Base-by-base conservation (phyloP, 202 grass and related monocot species). In the Elaeis oleifera region DNA sequence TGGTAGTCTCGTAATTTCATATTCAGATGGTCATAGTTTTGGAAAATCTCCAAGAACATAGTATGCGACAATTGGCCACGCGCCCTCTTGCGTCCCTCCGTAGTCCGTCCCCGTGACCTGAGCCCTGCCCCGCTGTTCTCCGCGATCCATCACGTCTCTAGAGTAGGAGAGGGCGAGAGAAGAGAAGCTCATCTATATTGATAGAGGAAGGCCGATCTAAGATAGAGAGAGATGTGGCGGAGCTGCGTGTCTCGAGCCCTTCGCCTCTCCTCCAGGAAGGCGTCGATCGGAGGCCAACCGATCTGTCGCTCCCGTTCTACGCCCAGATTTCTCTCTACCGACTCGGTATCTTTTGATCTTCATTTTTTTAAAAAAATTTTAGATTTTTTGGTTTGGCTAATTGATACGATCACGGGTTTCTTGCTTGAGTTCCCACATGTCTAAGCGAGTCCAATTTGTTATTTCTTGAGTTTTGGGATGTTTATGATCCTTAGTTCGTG, bases 171-270 rank as follows among this genome's bases (percentile, higher is more conserved):
- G 17, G 53, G 49, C 21, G 3, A 13, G 17, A 8, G 21, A 31
- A 31, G 28, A 6, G 28, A 31, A 31, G 28, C 28, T 5, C 28
- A 6, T 31, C 28, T 31, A 31, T 31, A 31, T 31, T 31, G 28
- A 6, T 31, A 1, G 28, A 6, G 28, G 28, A 5, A 31, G 28
- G 5, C 28, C 28, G 28, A 14, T 39, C 36, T 36, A 9, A 50
- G 69, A 4, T 17, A 26, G 23, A 19, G 60, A 48, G 74, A 72
- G 53, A 95, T 90, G 86, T 96, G 90, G 90, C 90, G 83, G 49
- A 26, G 76, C 73, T 95, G 80, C 86, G 69, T 95, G 54, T 84
- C 90, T 18, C 77, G 86, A 58, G 73, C 71, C 71, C 20, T 74
- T 14, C 16, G 70, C 61, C 72, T 87, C 66, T 87, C 83, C 39